Percentiles rank a stretch among this genome's conserved stretches.
Conservation (phyloP, 2,329 filamentous ascomycete genomes). For the Tolypocladium album region DNA sequence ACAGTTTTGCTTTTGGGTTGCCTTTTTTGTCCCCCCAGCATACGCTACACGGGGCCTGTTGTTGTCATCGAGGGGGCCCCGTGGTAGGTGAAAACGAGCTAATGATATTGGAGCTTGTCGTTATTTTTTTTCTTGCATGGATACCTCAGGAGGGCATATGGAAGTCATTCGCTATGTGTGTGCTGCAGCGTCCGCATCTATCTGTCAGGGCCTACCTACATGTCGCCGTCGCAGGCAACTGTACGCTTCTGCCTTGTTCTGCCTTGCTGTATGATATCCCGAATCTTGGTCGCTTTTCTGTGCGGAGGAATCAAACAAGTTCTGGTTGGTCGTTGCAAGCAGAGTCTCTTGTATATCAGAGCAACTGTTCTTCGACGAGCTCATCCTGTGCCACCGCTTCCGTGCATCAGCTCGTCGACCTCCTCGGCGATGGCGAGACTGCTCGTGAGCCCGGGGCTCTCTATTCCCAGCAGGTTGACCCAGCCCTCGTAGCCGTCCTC, state of each 20-base stretch:
- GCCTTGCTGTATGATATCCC: slow-evolving; percentile 3
- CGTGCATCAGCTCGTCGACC: slow-evolving; percentile 46
- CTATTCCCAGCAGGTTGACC: slow-evolving; percentile 84
- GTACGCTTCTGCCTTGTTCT: not conserved
- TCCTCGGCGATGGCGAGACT: slow-evolving; percentile 74
- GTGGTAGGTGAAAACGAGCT: not conserved
- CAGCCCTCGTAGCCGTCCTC: slow-evolving; percentile 75
- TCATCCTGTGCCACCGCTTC: slow-evolving; percentile 4
- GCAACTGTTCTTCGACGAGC: not conserved
- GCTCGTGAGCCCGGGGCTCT: slow-evolving; percentile 86
- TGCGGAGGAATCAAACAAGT: not conserved
- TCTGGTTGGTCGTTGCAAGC: not conserved
- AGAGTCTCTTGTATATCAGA: not conserved
- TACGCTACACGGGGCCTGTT: not conserved
- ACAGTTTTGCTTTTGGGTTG: not conserved
- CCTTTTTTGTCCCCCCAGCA: not conserved
- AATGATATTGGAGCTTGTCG: not conserved
- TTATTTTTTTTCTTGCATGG: slow-evolving; percentile 1
- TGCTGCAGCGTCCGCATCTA: not conserved
- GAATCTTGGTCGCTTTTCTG: slow-evolving; percentile 3
- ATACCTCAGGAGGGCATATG: slow-evolving; percentile 1
- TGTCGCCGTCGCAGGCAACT: not conserved
- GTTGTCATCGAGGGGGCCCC: not conserved
- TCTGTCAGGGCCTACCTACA: not conserved
- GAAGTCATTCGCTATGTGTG: slow-evolving; percentile 1